Evolutionary conservation across 495 filamentous ascomycete genomes (phyloP), one percentile per base, ranked within the genome.

Genomic region (Hypoxylon lienhwacheense): DNA sequence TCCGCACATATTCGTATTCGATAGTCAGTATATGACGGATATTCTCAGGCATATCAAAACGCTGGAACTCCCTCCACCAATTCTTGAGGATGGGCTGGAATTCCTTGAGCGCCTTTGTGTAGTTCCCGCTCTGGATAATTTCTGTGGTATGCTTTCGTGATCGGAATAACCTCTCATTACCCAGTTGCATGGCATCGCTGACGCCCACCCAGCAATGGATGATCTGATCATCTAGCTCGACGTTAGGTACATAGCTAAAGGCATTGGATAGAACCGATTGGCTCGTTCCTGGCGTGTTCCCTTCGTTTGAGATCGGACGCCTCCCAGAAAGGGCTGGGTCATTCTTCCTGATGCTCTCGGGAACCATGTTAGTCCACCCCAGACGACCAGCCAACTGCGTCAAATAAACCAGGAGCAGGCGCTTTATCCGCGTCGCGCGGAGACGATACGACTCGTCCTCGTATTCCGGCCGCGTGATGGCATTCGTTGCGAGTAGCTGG

Each of bases 321-420:
- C 70, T 73, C 7, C 77, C 65, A 11, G 68, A 63, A 32, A 69
- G 68, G 17, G 69, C 71, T 0, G 76, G 74, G 32, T 81, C 78
- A 15, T 70, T 73, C 58, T 69, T 75, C 28, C 78, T 68, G 28
- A 81, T 61, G 54, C 73, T 76, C 8, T 87, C 78, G 1, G 91
- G 89, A 15, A 96, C 84, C 91, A 96, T 96, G 44, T 89, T 92
- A 0, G 93, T 91, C 73, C 95, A 90, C 1, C 90, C 92, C 2
- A 97, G 76, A 25, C 93, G 83, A n/a, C 91, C 92, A 56, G 88
- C 89, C 15, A 92, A 85, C 66, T 97, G 92, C 12, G 87, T 92
- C 36, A 92, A 80, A 65, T 96, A 97, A 34, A 97, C 85, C 29
- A 95, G 73, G 8, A 98, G 81, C 3, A 97, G 73, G 34, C 89